Evolutionary conservation across 2,329 filamentous ascomycete species (phyloP), one percentile per base, ranked within the genome.

Genomic region (Phaeosphaeriaceae sp.): DNA sequence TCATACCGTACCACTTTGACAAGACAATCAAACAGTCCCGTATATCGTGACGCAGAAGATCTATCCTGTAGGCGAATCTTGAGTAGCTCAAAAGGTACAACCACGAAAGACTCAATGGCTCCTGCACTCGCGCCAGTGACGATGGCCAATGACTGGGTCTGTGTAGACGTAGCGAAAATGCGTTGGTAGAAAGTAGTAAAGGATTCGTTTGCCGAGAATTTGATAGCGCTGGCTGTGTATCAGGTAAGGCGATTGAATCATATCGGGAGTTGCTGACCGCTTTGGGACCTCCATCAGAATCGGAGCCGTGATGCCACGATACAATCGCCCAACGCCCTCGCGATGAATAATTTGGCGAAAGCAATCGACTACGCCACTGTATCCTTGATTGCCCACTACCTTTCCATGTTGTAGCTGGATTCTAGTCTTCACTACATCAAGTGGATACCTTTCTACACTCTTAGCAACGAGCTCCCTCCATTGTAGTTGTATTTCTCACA

Each of bases 201-300:
- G 26, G 61, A 63, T 42, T 66, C 66, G 48, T 69, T 69, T 34
- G 66, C 54, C 8, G 66, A 69, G 50, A 69, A 69, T 32, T 69
- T 69, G 36, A 69, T 69, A 2, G 66, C 66, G 35, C 63, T 64
- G 9, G 1, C n/a, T 45, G 16, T 11, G 9, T 32, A 17, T 43
- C 29, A 34, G 20, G n/a, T 28, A 29, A 17, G 20, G 9, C 6
- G 15, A 23, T 15, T 8, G 21, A 29, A 23, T 1, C 21, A n/a
- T 6, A 29, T 15, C 5, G 13, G 20, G n/a, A 30, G n/a, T 37
- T 5, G 17, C 49, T 8, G 17, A 64, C 61, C 61, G 56, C 40
- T 68, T 68, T 1, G 65, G 65, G 0, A 68, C 63, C 43, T 69
- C 66, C 66, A 69, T 69, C 45, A 69, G 40, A 29, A 69, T 67